These are phyloP conservation scores for Trichocladium uniseriatum DNA, from an alignment of 495 filamentous ascomycete genomes.

Conservation along the genomic window DNA sequence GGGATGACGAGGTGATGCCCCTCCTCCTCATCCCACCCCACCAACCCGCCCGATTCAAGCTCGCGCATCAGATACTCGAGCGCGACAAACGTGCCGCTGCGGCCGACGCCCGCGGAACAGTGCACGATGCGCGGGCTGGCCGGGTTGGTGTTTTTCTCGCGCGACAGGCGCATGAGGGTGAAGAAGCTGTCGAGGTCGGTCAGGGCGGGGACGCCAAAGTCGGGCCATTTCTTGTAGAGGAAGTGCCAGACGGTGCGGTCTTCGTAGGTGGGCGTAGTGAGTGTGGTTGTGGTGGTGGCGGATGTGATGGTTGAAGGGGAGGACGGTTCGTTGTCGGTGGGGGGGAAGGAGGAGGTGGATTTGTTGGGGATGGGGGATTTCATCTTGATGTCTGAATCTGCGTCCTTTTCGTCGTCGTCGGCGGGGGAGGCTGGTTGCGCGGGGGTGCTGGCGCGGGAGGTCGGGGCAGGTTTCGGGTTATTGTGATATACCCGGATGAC, in stretches of 20 bases:
- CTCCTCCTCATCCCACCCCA: constrained; percentile 26
- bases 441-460: background rate
- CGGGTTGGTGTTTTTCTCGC: constrained; percentile 52
- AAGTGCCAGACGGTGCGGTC: constrained; percentile 78
- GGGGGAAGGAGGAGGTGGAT: background rate
- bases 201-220: constrained; percentile 79
- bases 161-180: constrained; percentile 65
- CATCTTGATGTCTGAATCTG: constrained; percentile 17
- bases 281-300: background rate
- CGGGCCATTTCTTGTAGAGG: constrained; percentile 87
- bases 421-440: background rate
- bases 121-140: constrained; percentile 81
- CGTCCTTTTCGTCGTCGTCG: constrained; percentile 1
- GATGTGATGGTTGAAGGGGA: background rate
- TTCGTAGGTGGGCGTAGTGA: constrained; percentile 13
- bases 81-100: constrained; percentile 90
- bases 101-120: constrained; percentile 89
- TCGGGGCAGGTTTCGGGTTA: background rate
- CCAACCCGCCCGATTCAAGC: constrained; percentile 63
- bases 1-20: background rate
- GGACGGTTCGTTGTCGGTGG: background rate
- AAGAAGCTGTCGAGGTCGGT: constrained; percentile 72
- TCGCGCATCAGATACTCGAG: constrained; percentile 83
- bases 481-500: constrained; percentile 35
- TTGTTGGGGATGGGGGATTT: constrained; percentile 1